phyloP scores from a whole-genome alignment of 768 basidiomycete species.

The Suillus luteus region DNA sequence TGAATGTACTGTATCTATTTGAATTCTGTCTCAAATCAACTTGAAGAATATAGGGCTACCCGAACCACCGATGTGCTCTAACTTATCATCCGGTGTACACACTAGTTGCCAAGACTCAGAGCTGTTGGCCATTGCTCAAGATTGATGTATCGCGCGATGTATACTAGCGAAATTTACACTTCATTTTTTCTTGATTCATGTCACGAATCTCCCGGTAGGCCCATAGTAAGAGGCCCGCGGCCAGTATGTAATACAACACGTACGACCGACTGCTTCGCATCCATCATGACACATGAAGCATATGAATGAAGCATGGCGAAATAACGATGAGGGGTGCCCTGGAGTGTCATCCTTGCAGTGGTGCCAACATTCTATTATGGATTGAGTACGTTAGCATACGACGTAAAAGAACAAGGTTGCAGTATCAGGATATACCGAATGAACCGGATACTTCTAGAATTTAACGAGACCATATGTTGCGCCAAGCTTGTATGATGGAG shows the following conservation, averaged over 20 bases:
- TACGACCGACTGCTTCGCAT: neutral
- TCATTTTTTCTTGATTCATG: neutral
- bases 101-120: neutral
- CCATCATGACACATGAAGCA: slow-evolving; percentile 3
- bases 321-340: neutral
- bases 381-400: neutral
- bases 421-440: neutral
- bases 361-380: neutral
- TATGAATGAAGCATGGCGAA: neutral
- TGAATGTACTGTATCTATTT: no score
- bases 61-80: neutral
- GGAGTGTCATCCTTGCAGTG: neutral
- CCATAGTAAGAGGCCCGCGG: neutral
- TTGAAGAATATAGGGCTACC: neutral
- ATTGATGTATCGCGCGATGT: neutral
- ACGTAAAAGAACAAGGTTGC: neutral
- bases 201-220: neutral
- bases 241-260: neutral
- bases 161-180: neutral
- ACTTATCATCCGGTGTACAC: neutral
- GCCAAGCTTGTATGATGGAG: neutral
- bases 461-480: neutral
- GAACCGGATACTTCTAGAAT: neutral
- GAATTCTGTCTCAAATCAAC: no score
- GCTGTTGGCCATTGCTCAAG: no score